Base-by-base conservation (phyloP, 208 protist genomes). In the Porcisia deanei region DNA sequence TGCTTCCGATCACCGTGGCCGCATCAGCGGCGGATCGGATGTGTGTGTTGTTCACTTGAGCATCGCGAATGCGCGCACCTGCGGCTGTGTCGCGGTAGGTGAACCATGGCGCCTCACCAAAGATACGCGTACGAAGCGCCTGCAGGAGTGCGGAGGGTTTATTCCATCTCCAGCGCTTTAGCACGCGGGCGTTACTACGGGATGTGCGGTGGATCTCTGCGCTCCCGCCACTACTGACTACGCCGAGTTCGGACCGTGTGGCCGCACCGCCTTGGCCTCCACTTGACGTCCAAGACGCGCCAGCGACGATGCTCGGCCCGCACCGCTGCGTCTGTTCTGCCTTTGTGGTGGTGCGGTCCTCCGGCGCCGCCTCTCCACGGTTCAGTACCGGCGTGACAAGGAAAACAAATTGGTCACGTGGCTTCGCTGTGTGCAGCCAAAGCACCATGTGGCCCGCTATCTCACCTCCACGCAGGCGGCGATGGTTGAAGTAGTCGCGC, bases 401-500 rank as follows among this genome's bases (percentile, higher is more conserved):
- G 79, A 95, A 93, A 8, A 93, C 89, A 69, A 95, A 92, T 4
- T 71, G 71, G 71, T 92, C 78, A 25, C 86, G 87, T 57, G 88
- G 89, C 59, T 60, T 60, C 1, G 88, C 88, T 49, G 71, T 88
- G 79, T 91, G 85, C 54, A 95, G 76, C 88, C 88, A 95, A 8
- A 82, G 85, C 37, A 90, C 88, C 1, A 76, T 85, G 74, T 95
- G 91, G 7, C 91, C 91, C 18, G 83, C 71, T 49, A 92, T 79
- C 64, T 95, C 91, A 6, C 86, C 84, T 45, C 81, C 78, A 30
- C 79, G 52, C 45, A 92, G 81, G 0, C 89, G 85, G 18, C 91
- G 87, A 47, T 95, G 88, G 30, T 58, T 84, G 71, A 91, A 93
- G 82, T 85, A 95, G 60, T 95, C 91, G 52, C 83, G 83, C 3